Evolutionary conservation across 257 asterid species (phyloP).

Genomic region (Mitragyna speciosa): DNA sequence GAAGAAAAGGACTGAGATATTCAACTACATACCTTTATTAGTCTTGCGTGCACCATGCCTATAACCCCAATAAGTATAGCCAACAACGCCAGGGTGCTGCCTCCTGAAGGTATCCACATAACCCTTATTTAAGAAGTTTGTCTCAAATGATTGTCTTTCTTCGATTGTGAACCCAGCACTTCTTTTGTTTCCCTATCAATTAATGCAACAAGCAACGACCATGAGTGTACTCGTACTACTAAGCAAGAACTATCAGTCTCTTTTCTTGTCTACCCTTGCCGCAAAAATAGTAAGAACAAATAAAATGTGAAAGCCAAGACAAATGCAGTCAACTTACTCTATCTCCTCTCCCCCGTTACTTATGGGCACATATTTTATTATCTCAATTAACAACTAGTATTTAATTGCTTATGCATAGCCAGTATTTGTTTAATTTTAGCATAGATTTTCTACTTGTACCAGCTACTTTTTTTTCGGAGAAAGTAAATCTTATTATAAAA

Average conservation of each 20-base stretch:
- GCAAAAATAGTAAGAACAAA: not conserved
- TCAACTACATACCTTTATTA: slow-evolving; percentile 57
- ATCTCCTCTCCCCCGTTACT: no score
- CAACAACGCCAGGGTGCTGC: slow-evolving; percentile 89
- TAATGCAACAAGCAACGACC: slow-evolving; percentile 15
- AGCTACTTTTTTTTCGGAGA: not conserved
- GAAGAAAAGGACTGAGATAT: not conserved
- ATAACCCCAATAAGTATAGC: slow-evolving; percentile 96
- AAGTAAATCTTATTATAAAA: no score
- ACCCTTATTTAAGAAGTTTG: slow-evolving; percentile 71
- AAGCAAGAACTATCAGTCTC: not conserved
- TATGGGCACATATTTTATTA: not conserved
- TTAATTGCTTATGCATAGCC: no score
- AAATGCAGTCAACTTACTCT: not conserved
- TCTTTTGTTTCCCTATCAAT: slow-evolving; percentile 83
- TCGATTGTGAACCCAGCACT: slow-evolving; percentile 95
- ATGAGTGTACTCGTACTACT: not conserved
- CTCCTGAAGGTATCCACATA: slow-evolving; percentile 90
- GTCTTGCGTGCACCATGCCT: slow-evolving; percentile 83
- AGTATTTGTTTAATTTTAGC: no score
- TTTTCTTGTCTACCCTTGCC: not conserved
- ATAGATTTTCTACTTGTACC: not conserved
- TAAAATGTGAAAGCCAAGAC: slow-evolving; percentile 9
- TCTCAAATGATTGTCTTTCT: slow-evolving; percentile 77
- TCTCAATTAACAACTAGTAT: not conserved